These are phyloP conservation scores for Guyanaporus albipodus DNA, from an alignment of 768 basidiomycete genomes.

Conservation along the genomic window DNA sequence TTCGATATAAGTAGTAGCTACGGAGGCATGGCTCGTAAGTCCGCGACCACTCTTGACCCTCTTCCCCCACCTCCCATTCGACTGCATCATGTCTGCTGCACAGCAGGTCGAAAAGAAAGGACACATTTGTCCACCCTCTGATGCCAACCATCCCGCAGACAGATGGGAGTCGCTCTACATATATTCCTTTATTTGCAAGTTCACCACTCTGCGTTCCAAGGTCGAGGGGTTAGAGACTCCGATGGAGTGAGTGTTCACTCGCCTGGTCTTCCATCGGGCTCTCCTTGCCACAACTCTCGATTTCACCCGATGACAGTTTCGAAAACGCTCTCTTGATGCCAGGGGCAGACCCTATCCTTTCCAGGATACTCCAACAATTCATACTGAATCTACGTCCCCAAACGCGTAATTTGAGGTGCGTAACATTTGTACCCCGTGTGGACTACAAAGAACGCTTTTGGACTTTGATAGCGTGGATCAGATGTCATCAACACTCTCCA, in stretches of 20 bases:
- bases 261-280: slow-evolving; percentile 15
- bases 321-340: slow-evolving; percentile 73
- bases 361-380: slow-evolving; percentile 69
- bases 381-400: slow-evolving; percentile 79
- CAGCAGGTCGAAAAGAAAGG: slow-evolving; percentile 43
- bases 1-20: slow-evolving; percentile 39
- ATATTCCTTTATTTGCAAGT: slow-evolving; percentile 81
- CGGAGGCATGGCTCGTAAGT: slow-evolving; percentile 32
- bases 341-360: slow-evolving; percentile 70
- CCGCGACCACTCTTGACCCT: slow-evolving; percentile 34
- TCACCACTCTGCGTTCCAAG: slow-evolving; percentile 70
- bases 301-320: slow-evolving; percentile 47
- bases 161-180: slow-evolving; percentile 88
- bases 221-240: slow-evolving; percentile 75
- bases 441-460: slow-evolving; percentile 28
- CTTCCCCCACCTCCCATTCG: slow-evolving; percentile 31
- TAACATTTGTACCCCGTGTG: slow-evolving; percentile 29
- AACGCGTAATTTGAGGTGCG: slow-evolving; percentile 85
- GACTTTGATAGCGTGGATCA: slow-evolving; percentile 62
- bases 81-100: slow-evolving; percentile 37
- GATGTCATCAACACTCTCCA: slow-evolving; percentile 71
- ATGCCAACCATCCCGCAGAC: slow-evolving; percentile 69
- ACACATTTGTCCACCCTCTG: slow-evolving; percentile 52
- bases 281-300: slow-evolving; percentile 31
- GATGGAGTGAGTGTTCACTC: slow-evolving; percentile 65